Conservation (phyloP, 2,329 filamentous ascomycete species). For the Xylariaceae sp. region DNA sequence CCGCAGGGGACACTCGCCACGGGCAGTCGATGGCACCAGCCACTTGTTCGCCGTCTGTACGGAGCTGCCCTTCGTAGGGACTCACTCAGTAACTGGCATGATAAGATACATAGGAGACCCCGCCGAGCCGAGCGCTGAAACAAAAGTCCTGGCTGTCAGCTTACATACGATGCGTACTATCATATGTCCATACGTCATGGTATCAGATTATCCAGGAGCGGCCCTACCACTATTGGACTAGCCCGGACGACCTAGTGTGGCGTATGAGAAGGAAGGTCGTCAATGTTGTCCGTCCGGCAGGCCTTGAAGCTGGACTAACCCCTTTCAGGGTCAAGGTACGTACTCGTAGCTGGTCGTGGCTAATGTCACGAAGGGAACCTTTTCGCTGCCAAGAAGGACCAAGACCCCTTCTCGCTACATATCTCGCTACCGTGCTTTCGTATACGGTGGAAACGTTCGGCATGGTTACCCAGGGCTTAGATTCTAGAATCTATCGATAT, state of each 20-base stretch:
- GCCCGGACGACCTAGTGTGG: not conserved
- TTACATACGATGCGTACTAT: too few relatives aligned
- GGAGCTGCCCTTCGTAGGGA: too few relatives aligned
- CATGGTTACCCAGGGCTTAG: not conserved
- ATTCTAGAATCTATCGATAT: not conserved
- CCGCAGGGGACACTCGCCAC: too few relatives aligned
- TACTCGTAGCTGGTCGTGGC: not conserved
- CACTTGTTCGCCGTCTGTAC: too few relatives aligned
- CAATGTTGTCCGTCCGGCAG: not conserved
- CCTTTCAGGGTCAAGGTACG: not conserved
- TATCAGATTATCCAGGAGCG: not conserved
- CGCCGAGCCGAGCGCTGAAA: too few relatives aligned
- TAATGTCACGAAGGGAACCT: conserved; percentile 6
- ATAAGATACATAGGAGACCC: too few relatives aligned
- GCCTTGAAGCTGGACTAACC: not conserved
- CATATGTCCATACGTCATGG: not conserved
- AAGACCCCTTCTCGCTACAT: not conserved
- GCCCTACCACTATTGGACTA: not conserved
- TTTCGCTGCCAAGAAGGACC: not conserved
- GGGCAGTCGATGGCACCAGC: too few relatives aligned
- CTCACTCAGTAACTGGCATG: too few relatives aligned
- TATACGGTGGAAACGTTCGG: not conserved
- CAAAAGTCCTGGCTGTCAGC: too few relatives aligned
- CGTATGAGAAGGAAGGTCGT: not conserved
- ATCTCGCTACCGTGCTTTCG: not conserved